phyloP scores from a whole-genome alignment of 768 basidiomycete species.

The Tephrocybe sp. region DNA sequence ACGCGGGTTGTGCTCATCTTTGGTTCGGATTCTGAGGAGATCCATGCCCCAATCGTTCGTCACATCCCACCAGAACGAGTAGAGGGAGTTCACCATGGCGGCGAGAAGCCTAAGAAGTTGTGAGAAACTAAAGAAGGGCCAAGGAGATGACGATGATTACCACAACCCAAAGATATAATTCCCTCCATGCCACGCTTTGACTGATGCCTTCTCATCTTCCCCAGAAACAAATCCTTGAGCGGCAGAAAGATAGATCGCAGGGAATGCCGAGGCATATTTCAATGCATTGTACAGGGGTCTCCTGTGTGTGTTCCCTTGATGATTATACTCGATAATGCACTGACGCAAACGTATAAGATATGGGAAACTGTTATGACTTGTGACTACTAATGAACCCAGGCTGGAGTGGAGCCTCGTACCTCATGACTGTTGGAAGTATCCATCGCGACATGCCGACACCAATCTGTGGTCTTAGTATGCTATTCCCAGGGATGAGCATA shows the following conservation, averaged over 20 bases:
- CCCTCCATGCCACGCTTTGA: constrained; percentile 68
- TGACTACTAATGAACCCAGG: constrained; percentile 3
- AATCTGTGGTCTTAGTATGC: constrained; percentile 60
- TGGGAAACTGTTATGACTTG: constrained; percentile 60
- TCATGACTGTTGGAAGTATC: constrained; percentile 83
- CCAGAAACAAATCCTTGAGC: constrained; percentile 72
- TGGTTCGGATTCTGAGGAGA: constrained; percentile 47
- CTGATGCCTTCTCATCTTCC: constrained; percentile 44
- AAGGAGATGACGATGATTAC: constrained; percentile 36
- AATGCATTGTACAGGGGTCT: constrained; percentile 87
- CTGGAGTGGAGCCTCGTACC: constrained; percentile 43
- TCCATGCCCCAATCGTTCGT: constrained; percentile 97
- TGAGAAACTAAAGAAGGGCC: constrained; percentile 4
- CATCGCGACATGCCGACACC: constrained; percentile 66
- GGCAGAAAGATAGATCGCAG: constrained; percentile 92
- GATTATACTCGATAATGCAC: constrained; percentile 81
- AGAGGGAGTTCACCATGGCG: constrained; percentile 85
- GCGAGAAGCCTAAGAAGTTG: constrained; percentile 64
- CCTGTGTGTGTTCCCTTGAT: constrained; percentile 56
- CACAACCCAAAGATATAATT: constrained; percentile 82
- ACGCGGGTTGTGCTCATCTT: constrained; percentile 25
- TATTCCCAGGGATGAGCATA: constrained; percentile 86
- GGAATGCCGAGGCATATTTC: constrained; percentile 96
- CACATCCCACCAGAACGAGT: constrained; percentile 99
- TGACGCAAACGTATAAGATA: constrained; percentile 93